Conservation (phyloP, 23 red algal genomes). For the Gracilaria vermiculophylla region DNA sequence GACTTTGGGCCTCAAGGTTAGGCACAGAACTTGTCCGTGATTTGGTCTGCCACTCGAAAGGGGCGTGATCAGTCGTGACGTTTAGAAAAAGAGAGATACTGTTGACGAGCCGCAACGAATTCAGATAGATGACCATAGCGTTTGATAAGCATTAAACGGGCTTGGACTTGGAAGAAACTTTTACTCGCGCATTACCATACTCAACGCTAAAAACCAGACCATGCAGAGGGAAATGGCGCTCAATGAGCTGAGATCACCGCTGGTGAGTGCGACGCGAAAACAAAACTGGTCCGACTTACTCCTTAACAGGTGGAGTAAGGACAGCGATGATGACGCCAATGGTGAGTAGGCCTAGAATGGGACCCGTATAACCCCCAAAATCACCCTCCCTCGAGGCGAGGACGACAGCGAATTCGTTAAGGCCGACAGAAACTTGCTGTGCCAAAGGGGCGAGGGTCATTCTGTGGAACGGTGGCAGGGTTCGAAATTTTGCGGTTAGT, state of each 20-base stretch:
- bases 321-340: slow-evolving; percentile 81
- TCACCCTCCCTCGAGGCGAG: slow-evolving; percentile 54
- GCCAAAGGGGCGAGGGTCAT: slow-evolving; percentile 41
- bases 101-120: no score
- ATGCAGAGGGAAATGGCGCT: neutral
- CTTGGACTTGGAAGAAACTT: neutral
- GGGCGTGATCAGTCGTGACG: no score
- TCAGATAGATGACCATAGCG: no score
- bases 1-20: neutral
- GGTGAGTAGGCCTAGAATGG: slow-evolving; percentile 70
- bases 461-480: neutral
- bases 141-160: no score
- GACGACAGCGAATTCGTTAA: slow-evolving; percentile 8
- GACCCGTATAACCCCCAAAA: slow-evolving; percentile 80
- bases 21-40: neutral
- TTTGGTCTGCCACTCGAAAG: neutral
- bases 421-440: slow-evolving; percentile 14
- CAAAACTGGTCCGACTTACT: slow-evolving; percentile 33
- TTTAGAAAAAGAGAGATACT: no score
- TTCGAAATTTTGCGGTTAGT: neutral
- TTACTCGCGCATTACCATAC: neutral
- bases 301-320: slow-evolving; percentile 80
- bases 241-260: neutral
- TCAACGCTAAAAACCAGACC: neutral
- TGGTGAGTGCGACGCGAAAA: neutral